A percentile compares a stretch with the other conserved stretches of the same genome.
phyloP scores from a whole-genome alignment of 1,284 basidiomycete genomes.

The Ustilago sp. region DNA sequence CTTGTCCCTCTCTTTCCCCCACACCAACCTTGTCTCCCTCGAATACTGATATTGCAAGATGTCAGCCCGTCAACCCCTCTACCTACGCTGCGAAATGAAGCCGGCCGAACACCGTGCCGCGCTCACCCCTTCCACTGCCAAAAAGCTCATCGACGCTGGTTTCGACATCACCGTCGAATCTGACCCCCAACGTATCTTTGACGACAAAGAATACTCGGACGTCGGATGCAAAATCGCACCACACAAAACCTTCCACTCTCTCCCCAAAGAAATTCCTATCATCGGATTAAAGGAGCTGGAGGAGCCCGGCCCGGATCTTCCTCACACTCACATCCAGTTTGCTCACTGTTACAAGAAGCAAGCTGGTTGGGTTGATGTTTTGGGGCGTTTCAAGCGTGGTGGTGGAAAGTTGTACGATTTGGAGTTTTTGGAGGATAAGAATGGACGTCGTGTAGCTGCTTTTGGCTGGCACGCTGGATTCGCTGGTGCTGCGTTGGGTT shows the following conservation, averaged over 20 bases:
- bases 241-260: constrained; percentile 89
- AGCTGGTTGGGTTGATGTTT: constrained; percentile 89
- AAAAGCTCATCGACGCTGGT: constrained; percentile 87
- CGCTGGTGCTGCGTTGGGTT: constrained; percentile 93
- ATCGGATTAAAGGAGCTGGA: constrained; percentile 95
- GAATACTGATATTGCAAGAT: neutral
- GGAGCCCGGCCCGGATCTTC: constrained; percentile 71
- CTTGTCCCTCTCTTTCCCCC: neutral
- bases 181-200: constrained; percentile 94
- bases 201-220: constrained; percentile 81
- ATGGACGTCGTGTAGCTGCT: constrained; percentile 92
- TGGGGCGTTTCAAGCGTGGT: constrained; percentile 87
- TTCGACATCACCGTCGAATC: constrained; percentile 93
- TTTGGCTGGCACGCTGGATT: constrained; percentile 99
- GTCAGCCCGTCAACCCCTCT: constrained; percentile 58
- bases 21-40: neutral
- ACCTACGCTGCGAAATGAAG: constrained; percentile 68
- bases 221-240: constrained; percentile 89
- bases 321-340: constrained; percentile 93
- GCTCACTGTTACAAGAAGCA: constrained; percentile 99
- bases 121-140: constrained; percentile 91
- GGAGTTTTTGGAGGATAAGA: constrained; percentile 91
- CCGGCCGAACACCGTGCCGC: constrained; percentile 85
- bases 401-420: constrained; percentile 93
- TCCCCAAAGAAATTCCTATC: constrained; percentile 82